Percentiles rank a stretch among this genome's conserved stretches.
Evolutionary conservation across 371 early-diverging fungal genomes (phyloP).

Genomic region (Mortierella sp.): DNA sequence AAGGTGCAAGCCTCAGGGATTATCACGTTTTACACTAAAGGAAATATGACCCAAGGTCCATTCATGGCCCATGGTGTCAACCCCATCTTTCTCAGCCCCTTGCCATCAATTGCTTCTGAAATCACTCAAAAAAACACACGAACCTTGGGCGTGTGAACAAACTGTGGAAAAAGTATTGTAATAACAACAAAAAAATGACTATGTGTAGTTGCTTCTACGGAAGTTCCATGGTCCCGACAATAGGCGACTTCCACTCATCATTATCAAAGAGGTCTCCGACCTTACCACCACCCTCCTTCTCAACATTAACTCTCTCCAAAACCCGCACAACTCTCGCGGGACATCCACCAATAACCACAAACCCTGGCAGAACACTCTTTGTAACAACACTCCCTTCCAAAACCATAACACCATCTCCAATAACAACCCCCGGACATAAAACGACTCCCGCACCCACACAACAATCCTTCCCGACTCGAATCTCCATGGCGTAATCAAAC

Average conservation of each 20-base stretch:
- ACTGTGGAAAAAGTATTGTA: neutral
- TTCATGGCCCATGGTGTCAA: too few relatives aligned
- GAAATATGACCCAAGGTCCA: neutral
- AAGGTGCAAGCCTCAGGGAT: neutral
- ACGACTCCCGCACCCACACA: constrained; percentile 80
- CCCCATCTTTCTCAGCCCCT: too few relatives aligned
- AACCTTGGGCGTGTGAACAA: neutral
- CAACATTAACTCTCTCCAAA: neutral
- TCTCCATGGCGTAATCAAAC: constrained; percentile 62
- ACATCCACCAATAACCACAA: constrained; percentile 81
- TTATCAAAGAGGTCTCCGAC: neutral
- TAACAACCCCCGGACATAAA: constrained; percentile 82
- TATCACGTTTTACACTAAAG: neutral
- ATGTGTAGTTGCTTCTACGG: too few relatives aligned
- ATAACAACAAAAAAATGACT: neutral
- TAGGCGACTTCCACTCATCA: neutral
- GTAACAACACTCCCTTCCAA: constrained; percentile 72
- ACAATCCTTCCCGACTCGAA: constrained; percentile 73
- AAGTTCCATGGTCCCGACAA: neutral
- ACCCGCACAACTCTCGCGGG: constrained; percentile 77
- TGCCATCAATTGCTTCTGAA: too few relatives aligned
- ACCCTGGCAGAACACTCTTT: constrained; percentile 74
- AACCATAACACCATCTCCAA: constrained; percentile 74
- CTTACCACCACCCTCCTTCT: neutral
- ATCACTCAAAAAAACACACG: too few relatives aligned